Evolutionary conservation across 2,329 filamentous ascomycete species (phyloP).

Genomic region (Mariannaea sp.): DNA sequence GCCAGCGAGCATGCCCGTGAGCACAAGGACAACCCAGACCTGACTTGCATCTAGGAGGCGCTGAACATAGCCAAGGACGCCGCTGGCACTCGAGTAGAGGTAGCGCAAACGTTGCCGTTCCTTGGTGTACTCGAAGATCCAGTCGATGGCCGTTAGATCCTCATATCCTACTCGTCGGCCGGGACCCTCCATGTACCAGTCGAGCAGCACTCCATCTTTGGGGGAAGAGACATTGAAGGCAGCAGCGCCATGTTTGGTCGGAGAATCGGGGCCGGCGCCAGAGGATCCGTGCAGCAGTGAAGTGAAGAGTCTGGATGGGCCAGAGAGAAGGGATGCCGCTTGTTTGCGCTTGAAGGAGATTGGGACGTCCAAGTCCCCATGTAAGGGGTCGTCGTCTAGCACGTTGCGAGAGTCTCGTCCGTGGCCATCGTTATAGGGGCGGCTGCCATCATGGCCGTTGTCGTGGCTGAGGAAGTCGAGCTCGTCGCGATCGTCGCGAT

Average conservation of each 20-base stretch:
- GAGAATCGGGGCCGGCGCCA: slow-evolving; percentile 15
- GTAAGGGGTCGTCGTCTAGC: slow-evolving; percentile 62
- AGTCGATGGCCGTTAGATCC: slow-evolving; percentile 96
- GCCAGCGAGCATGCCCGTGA: slow-evolving; percentile 84
- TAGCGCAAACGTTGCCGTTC: slow-evolving; percentile 87
- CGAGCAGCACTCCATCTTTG: slow-evolving; percentile 59
- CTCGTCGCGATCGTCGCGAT: slow-evolving; percentile 49
- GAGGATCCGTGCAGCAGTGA: slow-evolving; percentile 33
- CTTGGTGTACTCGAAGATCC: slow-evolving; percentile 99
- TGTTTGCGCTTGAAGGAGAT: slow-evolving; percentile 76
- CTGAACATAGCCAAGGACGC: slow-evolving; percentile 73
- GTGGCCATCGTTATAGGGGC: slow-evolving; percentile 30
- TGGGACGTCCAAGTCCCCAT: slow-evolving; percentile 53
- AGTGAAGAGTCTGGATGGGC: slow-evolving; percentile 55
- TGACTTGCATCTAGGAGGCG: slow-evolving; percentile 84
- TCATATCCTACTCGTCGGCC: slow-evolving; percentile 93
- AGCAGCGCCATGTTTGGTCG: slow-evolving; percentile 19
- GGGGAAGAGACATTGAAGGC: slow-evolving; percentile 31
- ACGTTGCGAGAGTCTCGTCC: slow-evolving; percentile 39
- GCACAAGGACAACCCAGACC: slow-evolving; percentile 86
- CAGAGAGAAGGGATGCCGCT: slow-evolving; percentile 54
- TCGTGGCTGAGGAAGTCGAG: slow-evolving; percentile 48
- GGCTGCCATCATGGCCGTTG: slow-evolving; percentile 48
- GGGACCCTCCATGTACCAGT: slow-evolving; percentile 91
- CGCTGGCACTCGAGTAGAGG: slow-evolving; percentile 69